Evolutionary conservation across 371 early-diverging fungal species (phyloP).

Genomic region (Amoeboaphelidium protococcarum): DNA sequence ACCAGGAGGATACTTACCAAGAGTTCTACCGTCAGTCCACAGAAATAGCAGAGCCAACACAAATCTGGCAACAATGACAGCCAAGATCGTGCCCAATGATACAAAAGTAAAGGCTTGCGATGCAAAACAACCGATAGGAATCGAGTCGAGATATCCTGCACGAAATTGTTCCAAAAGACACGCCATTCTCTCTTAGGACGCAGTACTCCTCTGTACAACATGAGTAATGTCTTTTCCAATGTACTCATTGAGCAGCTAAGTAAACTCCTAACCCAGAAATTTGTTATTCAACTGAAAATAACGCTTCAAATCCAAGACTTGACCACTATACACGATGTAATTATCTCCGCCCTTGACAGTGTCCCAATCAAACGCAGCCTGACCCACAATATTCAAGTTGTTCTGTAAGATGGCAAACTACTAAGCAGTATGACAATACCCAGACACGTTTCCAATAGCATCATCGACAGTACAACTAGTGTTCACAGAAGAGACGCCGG

Average conservation of each 20-base stretch:
- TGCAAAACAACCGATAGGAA: constrained; percentile 12
- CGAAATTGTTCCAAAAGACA: constrained; percentile 13
- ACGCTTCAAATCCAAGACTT: constrained; percentile 5
- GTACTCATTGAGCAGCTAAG: constrained; percentile 1
- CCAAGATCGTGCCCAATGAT: constrained; percentile 11
- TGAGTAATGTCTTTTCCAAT: constrained; percentile 1
- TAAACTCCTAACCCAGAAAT: constrained; percentile 9
- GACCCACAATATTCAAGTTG: neutral
- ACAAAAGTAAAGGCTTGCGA: constrained; percentile 12
- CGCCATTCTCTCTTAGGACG: neutral
- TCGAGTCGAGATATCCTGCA: constrained; percentile 9
- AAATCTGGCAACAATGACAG: constrained; percentile 13
- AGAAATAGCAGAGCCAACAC: constrained; percentile 14
- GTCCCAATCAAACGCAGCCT: neutral
- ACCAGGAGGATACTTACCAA: too few species aligned
- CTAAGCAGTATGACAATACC: neutral
- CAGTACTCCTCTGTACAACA: neutral
- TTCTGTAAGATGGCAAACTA: neutral
- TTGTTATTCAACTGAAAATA: constrained; percentile 7
- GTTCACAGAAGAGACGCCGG: neutral
- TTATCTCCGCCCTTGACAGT: neutral
- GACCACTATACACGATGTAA: constrained; percentile 8
- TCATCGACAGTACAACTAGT: neutral
- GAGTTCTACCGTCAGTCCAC: too few species aligned
- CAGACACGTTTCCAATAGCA: neutral